Conservation (phyloP, 345 rosid genomes). For the Turnera subulata region DNA sequence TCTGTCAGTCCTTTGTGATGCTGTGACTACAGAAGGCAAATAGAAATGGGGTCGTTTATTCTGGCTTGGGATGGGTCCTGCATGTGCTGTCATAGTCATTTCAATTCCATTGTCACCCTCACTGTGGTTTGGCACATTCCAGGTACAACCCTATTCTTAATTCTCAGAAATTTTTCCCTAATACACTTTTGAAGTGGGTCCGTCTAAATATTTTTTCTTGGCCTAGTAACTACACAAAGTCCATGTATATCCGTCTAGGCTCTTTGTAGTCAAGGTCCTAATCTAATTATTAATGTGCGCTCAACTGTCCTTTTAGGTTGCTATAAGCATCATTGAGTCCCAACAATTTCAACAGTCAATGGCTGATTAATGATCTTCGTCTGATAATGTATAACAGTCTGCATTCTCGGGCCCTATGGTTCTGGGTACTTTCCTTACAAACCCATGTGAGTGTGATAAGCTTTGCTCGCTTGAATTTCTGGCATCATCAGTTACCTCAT, state of each 20-base stretch:
- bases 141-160: conserved; percentile 25
- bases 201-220: conserved; percentile 13
- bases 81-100: conserved; percentile 39
- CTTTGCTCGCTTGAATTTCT: conserved; percentile 10
- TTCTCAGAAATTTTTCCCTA: conserved; percentile 10
- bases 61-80: conserved; percentile 34
- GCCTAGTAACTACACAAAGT: not conserved
- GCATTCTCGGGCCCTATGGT: conserved; percentile 7
- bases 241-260: conserved; percentile 24
- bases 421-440: conserved; percentile 15
- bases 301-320: conserved; percentile 20
- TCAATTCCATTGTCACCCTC: conserved; percentile 39
- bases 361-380: conserved; percentile 9
- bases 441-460: conserved; percentile 28
- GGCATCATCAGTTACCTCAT: conserved; percentile 18
- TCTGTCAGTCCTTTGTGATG: conserved; percentile 22
- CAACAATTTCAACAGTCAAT: conserved; percentile 2
- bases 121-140: conserved; percentile 21
- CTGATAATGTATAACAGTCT: conserved; percentile 14
- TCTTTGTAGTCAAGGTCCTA: conserved; percentile 26
- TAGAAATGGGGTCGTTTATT: conserved; percentile 25
- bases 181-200: conserved; percentile 18
- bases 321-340: not conserved
- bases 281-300: conserved; percentile 19
- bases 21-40: conserved; percentile 7